These are phyloP conservation scores for Mrakia hoshinonis DNA, from an alignment of 768 basidiomycete genomes.

Conservation along the genomic window DNA sequence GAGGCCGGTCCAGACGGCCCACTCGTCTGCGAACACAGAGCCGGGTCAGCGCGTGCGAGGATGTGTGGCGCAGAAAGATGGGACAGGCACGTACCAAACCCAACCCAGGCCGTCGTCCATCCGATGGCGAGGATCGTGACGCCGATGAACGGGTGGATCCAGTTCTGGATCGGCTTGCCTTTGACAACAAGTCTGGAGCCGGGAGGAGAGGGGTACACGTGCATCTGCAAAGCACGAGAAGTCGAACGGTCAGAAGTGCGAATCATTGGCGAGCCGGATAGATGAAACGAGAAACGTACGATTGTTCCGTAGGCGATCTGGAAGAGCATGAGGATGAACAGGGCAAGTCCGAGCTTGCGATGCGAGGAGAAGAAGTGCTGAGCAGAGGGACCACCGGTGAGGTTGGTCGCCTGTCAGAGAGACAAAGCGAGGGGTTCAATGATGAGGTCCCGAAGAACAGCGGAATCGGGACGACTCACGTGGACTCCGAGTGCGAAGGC, in stretches of 20 bases:
- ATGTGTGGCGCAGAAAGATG: not conserved
- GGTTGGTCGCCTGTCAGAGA: not conserved
- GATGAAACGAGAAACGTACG: not conserved
- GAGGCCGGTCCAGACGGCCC: not conserved
- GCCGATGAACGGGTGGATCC: constrained; percentile 2
- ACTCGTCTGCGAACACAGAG: not conserved
- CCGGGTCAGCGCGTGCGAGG: no score
- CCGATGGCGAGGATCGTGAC: not conserved
- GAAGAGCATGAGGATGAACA: constrained; percentile 6
- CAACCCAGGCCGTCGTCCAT: constrained; percentile 6
- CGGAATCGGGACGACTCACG: not conserved
- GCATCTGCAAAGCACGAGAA: not conserved
- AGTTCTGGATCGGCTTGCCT: constrained; percentile 2
- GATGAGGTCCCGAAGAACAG: not conserved
- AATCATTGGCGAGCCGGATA: not conserved
- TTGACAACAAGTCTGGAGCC: not conserved
- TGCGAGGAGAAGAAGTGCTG: constrained; percentile 17
- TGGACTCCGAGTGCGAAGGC: constrained; percentile 10
- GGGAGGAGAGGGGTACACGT: not conserved
- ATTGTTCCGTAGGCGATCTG: constrained; percentile 17
- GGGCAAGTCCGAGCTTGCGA: not conserved
- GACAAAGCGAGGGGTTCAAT: not conserved
- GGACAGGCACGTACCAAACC: not conserved
- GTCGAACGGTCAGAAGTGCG: not conserved
- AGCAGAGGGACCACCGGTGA: not conserved